These are phyloP conservation scores for Mortierella polycephala DNA, from an alignment of 371 early-diverging fungal genomes.

Conservation along the genomic window DNA sequence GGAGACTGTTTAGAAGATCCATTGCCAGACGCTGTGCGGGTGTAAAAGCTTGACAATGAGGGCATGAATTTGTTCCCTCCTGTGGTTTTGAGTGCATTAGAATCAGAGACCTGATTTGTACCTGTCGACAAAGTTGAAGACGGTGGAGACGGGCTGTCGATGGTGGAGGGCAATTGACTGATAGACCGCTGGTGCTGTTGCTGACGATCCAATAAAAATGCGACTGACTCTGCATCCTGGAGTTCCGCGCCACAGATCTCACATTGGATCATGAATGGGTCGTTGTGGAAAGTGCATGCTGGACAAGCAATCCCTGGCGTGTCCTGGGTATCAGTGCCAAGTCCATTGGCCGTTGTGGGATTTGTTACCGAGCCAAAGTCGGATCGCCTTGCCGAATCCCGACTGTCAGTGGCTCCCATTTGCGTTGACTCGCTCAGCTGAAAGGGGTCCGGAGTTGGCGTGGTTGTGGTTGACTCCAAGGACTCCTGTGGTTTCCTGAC, in stretches of 20 bases:
- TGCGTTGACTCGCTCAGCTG: constrained; percentile 15
- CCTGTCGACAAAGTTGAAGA: not conserved
- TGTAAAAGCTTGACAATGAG: constrained; percentile 12
- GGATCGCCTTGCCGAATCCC: not conserved
- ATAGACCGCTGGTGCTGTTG: constrained; percentile 48
- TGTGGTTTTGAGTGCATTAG: constrained; percentile 5
- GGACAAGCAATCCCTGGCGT: constrained; percentile 61
- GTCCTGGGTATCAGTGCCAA: not conserved
- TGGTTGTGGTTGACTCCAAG: constrained; percentile 10
- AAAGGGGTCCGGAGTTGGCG: constrained; percentile 24
- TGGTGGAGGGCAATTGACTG: constrained; percentile 31
- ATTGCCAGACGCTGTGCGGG: not conserved
- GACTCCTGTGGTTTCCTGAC: constrained; percentile 58
- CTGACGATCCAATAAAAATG: constrained; percentile 42
- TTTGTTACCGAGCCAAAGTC: no score
- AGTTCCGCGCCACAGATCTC: constrained; percentile 80
- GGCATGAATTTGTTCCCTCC: constrained; percentile 11
- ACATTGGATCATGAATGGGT: constrained; percentile 80
- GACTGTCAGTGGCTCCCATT: not conserved
- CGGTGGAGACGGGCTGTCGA: constrained; percentile 2
- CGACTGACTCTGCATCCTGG: constrained; percentile 41
- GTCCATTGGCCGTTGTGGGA: no score
- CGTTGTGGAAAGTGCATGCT: constrained; percentile 88
- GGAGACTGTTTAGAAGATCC: constrained; percentile 6
- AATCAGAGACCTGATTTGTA: not conserved